Evolutionary conservation across 2,329 filamentous ascomycete species (phyloP).

Genomic region (Stemphylium lycopersici): DNA sequence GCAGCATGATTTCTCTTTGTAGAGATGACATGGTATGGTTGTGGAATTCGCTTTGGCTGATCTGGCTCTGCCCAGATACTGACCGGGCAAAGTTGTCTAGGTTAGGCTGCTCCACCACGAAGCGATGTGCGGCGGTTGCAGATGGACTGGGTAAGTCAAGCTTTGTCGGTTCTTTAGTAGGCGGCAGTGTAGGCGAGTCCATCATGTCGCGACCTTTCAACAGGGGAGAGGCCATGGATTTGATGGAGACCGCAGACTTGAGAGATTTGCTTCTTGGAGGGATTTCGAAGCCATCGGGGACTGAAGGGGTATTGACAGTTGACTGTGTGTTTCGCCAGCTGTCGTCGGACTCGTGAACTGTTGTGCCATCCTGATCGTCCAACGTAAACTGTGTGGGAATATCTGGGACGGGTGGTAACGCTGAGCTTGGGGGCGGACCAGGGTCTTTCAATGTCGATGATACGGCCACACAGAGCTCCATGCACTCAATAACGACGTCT

Average conservation of each 20-base stretch:
- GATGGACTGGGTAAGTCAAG: slow-evolving; percentile 25
- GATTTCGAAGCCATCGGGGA: slow-evolving; percentile 27
- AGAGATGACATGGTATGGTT: slow-evolving; percentile 56
- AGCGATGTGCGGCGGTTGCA: slow-evolving; percentile 27
- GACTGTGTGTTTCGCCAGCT: slow-evolving; percentile 64
- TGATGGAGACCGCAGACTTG: slow-evolving; percentile 52
- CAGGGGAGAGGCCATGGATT: slow-evolving; percentile 54
- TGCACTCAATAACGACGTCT: slow-evolving; percentile 80
- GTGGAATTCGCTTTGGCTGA: slow-evolving; percentile 39
- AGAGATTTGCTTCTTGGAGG: slow-evolving; percentile 37
- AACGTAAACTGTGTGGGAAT: slow-evolving; percentile 42
- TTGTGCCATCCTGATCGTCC: slow-evolving; percentile 36
- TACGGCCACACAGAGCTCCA: slow-evolving; percentile 65
- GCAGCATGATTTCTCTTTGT: slow-evolving; percentile 74
- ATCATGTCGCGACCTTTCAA: slow-evolving; percentile 48
- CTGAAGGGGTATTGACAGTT: slow-evolving; percentile 50
- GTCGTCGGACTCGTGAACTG: slow-evolving; percentile 38
- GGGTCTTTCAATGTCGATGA: slow-evolving; percentile 52
- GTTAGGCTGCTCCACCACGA: slow-evolving; percentile 33
- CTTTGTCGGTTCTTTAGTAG: slow-evolving; percentile 48
- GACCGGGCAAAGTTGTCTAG: slow-evolving; percentile 44
- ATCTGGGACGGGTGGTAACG: slow-evolving; percentile 52
- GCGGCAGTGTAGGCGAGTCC: slow-evolving; percentile 70
- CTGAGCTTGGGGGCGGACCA: slow-evolving; percentile 54
- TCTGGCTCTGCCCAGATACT: slow-evolving; percentile 29